Conservation (phyloP, 352 stramenopile species). For the Globisporangium perplexum region DNA sequence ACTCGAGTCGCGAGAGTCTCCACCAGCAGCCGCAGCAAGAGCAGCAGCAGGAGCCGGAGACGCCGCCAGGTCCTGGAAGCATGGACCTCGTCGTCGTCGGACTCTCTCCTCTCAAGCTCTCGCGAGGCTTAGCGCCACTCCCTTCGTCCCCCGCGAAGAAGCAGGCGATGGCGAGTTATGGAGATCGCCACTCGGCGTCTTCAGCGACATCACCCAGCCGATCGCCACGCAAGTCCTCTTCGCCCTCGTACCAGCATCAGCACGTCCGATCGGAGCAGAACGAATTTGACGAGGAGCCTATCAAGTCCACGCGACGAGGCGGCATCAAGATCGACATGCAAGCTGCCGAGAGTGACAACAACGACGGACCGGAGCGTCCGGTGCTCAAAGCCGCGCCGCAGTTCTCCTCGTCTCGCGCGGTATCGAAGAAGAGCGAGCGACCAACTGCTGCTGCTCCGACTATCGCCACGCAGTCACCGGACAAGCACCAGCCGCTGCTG, state of each 20-base stretch:
- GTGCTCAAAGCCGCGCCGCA: conserved; percentile 5
- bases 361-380: background rate
- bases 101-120: conserved; percentile 27
- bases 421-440: conserved; percentile 6
- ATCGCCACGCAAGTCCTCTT: background rate
- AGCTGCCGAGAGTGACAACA: conserved; percentile 1
- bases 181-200: background rate
- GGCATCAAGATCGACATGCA: conserved; percentile 15
- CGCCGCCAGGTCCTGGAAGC: background rate
- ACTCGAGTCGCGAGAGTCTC: conserved; percentile 5
- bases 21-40: background rate
- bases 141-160: conserved; percentile 18
- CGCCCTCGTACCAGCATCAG: background rate
- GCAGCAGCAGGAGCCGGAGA: conserved; percentile 1
- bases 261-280: background rate
- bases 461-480: background rate
- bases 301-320: conserved; percentile 9
- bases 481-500: conserved; percentile 17
- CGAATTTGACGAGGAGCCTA: background rate
- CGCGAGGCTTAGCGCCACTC: conserved; percentile 1
- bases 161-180: background rate
- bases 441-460: background rate
- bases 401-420: conserved; percentile 6
- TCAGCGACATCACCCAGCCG: background rate
- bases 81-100: conserved; percentile 34